Evolutionary conservation across 495 filamentous ascomycete species (phyloP).

Genomic region (Staphylotrichum tortipilum): DNA sequence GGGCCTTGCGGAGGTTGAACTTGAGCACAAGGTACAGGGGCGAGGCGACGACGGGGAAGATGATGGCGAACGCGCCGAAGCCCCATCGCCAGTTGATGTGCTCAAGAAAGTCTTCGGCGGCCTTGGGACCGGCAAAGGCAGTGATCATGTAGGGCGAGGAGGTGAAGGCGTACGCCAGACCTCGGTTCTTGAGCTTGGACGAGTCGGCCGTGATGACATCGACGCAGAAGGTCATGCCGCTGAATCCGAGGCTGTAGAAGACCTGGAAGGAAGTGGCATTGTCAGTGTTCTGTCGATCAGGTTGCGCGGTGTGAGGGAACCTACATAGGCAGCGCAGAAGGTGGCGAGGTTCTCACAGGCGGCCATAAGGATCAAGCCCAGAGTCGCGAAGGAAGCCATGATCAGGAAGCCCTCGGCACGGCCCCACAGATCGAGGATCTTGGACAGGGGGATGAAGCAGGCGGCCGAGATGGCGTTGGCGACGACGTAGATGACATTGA

Average conservation of each 20-base stretch:
- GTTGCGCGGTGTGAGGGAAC: too few relatives aligned
- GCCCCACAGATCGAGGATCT: constrained; percentile 27
- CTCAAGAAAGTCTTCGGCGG: constrained; percentile 31
- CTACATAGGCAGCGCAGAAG: constrained; percentile 18
- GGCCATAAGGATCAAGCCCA: constrained; percentile 26
- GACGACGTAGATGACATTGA: constrained; percentile 45
- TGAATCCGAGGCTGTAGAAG: constrained; percentile 30
- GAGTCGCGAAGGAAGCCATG: constrained; percentile 13
- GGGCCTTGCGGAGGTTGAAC: constrained; percentile 43
- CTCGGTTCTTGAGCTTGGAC: constrained; percentile 48
- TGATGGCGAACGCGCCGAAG: constrained; percentile 47
- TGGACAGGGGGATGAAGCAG: constrained; percentile 24
- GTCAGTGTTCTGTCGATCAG: too few relatives aligned
- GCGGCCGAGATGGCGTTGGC: constrained; percentile 14
- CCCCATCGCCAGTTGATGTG: constrained; percentile 49
- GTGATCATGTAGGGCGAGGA: constrained; percentile 52
- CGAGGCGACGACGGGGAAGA: constrained; percentile 40
- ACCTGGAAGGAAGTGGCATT: constrained; percentile 17
- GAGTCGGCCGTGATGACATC: constrained; percentile 54
- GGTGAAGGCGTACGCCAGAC: constrained; percentile 47
- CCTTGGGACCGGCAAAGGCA: constrained; percentile 36
- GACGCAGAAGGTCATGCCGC: constrained; percentile 43
- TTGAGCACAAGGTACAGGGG: constrained; percentile 42
- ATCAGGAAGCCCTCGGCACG: constrained; percentile 23
- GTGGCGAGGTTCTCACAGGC: constrained; percentile 20